Base-by-base conservation (phyloP, 176 grass and related monocot species). In the Chloris gayana region DNA sequence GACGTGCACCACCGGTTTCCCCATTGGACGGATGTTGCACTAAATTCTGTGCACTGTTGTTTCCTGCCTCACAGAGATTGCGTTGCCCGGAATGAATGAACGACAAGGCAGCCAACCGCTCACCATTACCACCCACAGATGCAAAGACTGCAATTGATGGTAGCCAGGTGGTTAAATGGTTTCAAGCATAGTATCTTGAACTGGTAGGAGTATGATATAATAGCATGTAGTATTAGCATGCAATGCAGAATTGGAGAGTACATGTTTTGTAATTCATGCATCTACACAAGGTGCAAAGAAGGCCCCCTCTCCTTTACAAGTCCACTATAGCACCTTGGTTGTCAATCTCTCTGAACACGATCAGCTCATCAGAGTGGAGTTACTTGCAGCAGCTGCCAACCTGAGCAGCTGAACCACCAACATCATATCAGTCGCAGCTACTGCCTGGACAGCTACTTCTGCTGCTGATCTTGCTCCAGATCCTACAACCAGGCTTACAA, bases 21-120 rank as follows among this genome's bases (percentile, higher is more conserved):
- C 78, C 60, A 41, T 86, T 77, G 73, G 78, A 37, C 82, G 65
- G 49, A 70, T 39, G 47, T 65, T 81, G 78, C 87, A 80, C 69
- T 84, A 84, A 84, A 80, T 88, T 84, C 26, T 14, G 76, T 80
- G 82, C 70, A 70, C 71, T 75, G 76, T 75, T 69, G 47, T 29
- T 56, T 84, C 81, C 86, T 42, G 41, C 51, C 24, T 56, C 64
- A 32, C 65, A 64, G 53, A 76, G 15, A 62, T 76, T 64, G 67
- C 58, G 41, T 82, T 64, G 32, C 35, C 57, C 30, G 15, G 41
- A 70, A 21, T 47, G 47, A 68, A 58, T 30, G 53, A 41, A 6
- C 51, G 47, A 18, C 24, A 51, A 42, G 18, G 54, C 44, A 50
- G 26, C 59, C 32, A 31, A 63, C 60, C 0, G 39, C 69, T 26